These are phyloP conservation scores for Bruguiera hainesii DNA, from an alignment of 441 rosid genomes.

Conservation along the genomic window DNA sequence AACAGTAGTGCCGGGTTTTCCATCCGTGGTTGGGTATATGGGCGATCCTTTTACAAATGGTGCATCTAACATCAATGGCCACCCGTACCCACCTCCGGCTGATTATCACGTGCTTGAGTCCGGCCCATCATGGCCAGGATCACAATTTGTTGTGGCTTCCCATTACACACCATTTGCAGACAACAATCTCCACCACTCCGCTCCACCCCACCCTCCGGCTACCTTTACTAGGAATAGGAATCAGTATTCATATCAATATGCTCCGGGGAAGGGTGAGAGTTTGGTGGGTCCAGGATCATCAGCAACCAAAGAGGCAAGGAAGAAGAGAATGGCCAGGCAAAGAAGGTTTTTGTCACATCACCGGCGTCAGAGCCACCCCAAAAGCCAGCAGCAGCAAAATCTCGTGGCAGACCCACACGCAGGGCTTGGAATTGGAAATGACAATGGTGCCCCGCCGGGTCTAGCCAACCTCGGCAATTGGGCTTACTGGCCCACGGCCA, in stretches of 20 bases:
- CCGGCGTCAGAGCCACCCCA: conserved; percentile 41
- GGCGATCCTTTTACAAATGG: conserved; percentile 34
- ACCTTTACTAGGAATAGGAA: conserved; percentile 45
- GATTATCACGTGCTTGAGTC: conserved; percentile 58
- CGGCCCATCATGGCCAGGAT: conserved; percentile 54
- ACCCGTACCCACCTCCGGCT: conserved; percentile 33
- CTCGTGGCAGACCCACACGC: conserved; percentile 26
- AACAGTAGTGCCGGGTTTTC: conserved; percentile 22
- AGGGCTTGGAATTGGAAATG: conserved; percentile 34
- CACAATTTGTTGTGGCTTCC: conserved; percentile 44
- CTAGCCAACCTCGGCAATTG: conserved; percentile 40
- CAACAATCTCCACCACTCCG: conserved; percentile 19
- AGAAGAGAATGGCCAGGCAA: conserved; percentile 97
- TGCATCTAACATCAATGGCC: conserved; percentile 27
- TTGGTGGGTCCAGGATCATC: conserved; percentile 57
- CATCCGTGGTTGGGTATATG: conserved; percentile 36
- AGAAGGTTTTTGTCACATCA: conserved; percentile 62
- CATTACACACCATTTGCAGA: conserved; percentile 44
- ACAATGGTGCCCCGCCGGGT: conserved; percentile 29
- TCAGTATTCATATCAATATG: conserved; percentile 48
- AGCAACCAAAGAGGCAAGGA: conserved; percentile 87
- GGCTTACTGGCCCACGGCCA: conserved; percentile 58
- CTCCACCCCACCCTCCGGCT: conserved; percentile 26
- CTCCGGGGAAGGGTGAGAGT: conserved; percentile 43
- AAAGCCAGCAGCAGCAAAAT: conserved; percentile 31